A percentile compares a stretch with the other conserved stretches of the same genome.
Evolutionary conservation across 805 yeast species (phyloP).

Genomic region (Candida taoyuanica): DNA sequence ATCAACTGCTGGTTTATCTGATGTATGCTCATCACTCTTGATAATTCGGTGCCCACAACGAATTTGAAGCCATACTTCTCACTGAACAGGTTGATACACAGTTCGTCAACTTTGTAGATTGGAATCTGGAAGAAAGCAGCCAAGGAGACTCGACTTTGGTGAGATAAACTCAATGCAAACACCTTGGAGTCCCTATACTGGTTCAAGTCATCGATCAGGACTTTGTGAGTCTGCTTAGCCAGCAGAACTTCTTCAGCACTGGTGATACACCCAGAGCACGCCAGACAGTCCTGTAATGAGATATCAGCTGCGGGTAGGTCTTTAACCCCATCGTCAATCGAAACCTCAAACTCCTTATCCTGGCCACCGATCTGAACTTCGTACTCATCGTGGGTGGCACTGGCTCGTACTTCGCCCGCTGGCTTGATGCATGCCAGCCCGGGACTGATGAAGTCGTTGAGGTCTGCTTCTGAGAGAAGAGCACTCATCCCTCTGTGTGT

Average conservation of each 20-base stretch:
- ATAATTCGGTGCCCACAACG: constrained; percentile 81
- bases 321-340: constrained; percentile 46
- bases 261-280: constrained; percentile 96
- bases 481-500: constrained; percentile 63
- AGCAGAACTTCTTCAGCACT: constrained; percentile 94
- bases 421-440: constrained; percentile 95
- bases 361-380: constrained; percentile 56
- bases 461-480: constrained; percentile 78
- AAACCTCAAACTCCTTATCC: constrained; percentile 66
- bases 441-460: constrained; percentile 92
- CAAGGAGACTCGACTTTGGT: constrained; percentile 79
- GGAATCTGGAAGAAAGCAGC: constrained; percentile 59
- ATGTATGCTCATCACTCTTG: constrained; percentile 61
- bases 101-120: constrained; percentile 54
- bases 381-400: constrained; percentile 19
- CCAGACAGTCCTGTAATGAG: constrained; percentile 86
- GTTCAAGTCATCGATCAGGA: constrained; percentile 58
- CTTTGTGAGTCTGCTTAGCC: constrained; percentile 84
- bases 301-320: constrained; percentile 76
- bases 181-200: constrained; percentile 31
- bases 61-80: constrained; percentile 62
- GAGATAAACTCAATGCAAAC: constrained; percentile 77
- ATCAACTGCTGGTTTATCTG: constrained; percentile 41
- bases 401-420: constrained; percentile 40
- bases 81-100: constrained; percentile 53